These are phyloP conservation scores for Pseudozyma tsukubaensis DNA, from an alignment of 1,284 basidiomycete genomes.

Conservation along the genomic window DNA sequence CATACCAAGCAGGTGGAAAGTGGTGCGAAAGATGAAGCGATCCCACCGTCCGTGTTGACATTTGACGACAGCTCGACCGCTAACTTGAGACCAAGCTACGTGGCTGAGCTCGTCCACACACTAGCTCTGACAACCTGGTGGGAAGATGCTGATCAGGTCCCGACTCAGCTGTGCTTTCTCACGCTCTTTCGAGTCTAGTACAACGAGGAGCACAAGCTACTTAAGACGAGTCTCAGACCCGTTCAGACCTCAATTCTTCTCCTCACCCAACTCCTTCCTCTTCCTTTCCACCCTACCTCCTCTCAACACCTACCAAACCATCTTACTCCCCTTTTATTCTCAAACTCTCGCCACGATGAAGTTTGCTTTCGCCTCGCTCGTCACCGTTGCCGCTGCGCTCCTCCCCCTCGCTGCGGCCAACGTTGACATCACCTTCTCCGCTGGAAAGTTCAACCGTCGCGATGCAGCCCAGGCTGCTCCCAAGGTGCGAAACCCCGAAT, in stretches of 20 bases:
- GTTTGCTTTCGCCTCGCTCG: constrained; percentile 27
- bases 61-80: no score
- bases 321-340: not conserved
- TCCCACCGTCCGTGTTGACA: no score
- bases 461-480: not conserved
- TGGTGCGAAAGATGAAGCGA: no score
- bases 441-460: constrained; percentile 30
- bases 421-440: constrained; percentile 19
- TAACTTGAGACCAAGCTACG: no score
- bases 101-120: no score
- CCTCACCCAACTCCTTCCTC: not conserved
- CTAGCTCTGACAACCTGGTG: no score
- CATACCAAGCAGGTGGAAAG: no score
- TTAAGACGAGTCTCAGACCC: constrained; percentile 2
- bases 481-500: constrained; percentile 11
- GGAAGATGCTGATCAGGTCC: no score
- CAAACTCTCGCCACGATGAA: constrained; percentile 26
- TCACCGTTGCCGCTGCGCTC: constrained; percentile 33
- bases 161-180: no score
- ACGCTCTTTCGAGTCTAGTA: no score
- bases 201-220: constrained; percentile 4
- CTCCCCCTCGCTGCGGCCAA: constrained; percentile 26
- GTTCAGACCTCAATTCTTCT: not conserved
- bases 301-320: not conserved
- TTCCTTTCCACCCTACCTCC: not conserved